Evolutionary conservation across 2,329 filamentous ascomycete genomes (phyloP).

Genomic region (Epichloe baconii): DNA sequence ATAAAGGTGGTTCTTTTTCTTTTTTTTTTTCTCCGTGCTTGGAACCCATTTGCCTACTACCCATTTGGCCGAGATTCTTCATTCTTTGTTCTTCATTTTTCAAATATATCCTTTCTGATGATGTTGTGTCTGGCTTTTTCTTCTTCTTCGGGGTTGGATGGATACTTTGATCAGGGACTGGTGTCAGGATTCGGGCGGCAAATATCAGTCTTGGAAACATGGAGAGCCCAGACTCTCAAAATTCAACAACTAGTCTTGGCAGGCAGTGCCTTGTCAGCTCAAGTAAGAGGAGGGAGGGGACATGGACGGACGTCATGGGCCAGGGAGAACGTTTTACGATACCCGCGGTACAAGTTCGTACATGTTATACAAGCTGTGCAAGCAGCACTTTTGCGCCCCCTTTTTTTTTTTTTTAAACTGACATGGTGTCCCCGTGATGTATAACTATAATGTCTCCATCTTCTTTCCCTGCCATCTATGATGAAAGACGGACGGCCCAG

Average conservation of each 20-base stretch:
- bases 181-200: background rate
- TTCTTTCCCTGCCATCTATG: background rate
- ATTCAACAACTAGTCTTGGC: background rate
- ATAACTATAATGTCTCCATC: background rate
- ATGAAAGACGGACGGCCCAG: background rate
- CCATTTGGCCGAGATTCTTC: no score
- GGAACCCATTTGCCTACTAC: background rate
- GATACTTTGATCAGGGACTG: background rate
- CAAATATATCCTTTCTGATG: background rate
- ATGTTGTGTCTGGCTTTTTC: background rate
- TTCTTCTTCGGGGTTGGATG: background rate
- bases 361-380: background rate
- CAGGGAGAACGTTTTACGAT: background rate
- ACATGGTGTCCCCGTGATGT: no score
- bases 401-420: slow-evolving; percentile 1
- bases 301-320: background rate
- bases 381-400: background rate
- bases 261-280: background rate
- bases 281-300: background rate
- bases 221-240: background rate
- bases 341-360: background rate
- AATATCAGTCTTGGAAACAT: background rate
- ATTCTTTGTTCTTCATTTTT: no score
- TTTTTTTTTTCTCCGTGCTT: background rate
- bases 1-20: background rate